These are phyloP conservation scores for Brettanomyces anomalus DNA, from an alignment of 805 yeast species.

Conservation along the genomic window DNA sequence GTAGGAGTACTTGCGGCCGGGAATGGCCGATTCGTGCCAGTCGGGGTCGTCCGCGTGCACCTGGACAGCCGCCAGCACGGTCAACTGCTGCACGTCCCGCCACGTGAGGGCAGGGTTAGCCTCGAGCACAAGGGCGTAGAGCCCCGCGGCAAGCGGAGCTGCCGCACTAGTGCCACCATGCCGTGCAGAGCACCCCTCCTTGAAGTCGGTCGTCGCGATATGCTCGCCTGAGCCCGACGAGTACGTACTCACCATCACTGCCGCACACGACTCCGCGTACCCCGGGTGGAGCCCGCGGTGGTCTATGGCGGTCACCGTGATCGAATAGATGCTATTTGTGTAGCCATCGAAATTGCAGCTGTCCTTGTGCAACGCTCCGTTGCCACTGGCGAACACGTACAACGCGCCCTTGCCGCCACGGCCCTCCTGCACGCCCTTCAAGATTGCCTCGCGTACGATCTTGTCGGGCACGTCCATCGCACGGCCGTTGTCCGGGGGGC, in stretches of 20 bases:
- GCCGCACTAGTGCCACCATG: slow-evolving; percentile 99
- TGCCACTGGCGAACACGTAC: slow-evolving; percentile 94
- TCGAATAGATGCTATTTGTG: slow-evolving; percentile 89
- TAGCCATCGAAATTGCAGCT: slow-evolving; percentile 96
- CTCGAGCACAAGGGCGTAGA: slow-evolving; percentile 72
- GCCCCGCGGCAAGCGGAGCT: slow-evolving; percentile 97
- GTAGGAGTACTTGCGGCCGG: slow-evolving; percentile 64
- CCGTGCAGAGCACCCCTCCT: slow-evolving; percentile 52
- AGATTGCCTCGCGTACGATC: slow-evolving; percentile 70
- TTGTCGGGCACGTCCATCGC: slow-evolving; percentile 79
- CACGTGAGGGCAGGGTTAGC: slow-evolving; percentile 86
- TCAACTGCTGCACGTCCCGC: slow-evolving; percentile 89
- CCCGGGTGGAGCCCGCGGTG: slow-evolving; percentile 78
- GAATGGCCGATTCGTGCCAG: slow-evolving; percentile 66
- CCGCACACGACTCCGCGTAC: slow-evolving; percentile 89
- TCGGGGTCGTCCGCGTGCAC: slow-evolving; percentile 57
- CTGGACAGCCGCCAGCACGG: slow-evolving; percentile 61
- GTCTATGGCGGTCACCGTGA: slow-evolving; percentile 92
- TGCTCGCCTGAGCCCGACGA: slow-evolving; percentile 86
- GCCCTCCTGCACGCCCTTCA: slow-evolving; percentile 81
- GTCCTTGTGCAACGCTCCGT: slow-evolving; percentile 78
- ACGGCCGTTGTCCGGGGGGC: slow-evolving; percentile 88
- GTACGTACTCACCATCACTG: slow-evolving; percentile 89
- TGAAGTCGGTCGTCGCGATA: slow-evolving; percentile 80
- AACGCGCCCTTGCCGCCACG: slow-evolving; percentile 73